A percentile compares a stretch with the other conserved stretches of the same genome.
Conservation (phyloP, 805 yeast genomes). For the Ogataea minuta region DNA sequence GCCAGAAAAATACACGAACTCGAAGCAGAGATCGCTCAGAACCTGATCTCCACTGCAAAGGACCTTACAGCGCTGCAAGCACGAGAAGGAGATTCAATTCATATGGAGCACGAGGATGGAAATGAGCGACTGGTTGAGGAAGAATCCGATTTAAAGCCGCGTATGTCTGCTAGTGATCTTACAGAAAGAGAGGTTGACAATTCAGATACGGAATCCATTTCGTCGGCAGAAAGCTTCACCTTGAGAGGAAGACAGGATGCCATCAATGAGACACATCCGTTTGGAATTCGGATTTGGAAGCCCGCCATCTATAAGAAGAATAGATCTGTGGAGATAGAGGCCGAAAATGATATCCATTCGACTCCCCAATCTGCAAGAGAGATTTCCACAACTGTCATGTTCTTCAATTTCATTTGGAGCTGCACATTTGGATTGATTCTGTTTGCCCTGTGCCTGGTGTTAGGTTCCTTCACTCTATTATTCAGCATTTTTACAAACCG, state of each 20-base stretch:
- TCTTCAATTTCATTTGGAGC: constrained; percentile 75
- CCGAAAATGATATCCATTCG: constrained; percentile 92
- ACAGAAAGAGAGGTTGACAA: constrained; percentile 26
- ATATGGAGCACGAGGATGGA: constrained; percentile 17
- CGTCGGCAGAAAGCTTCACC: constrained; percentile 79
- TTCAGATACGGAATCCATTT: constrained; percentile 36
- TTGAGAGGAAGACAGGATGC: constrained; percentile 93
- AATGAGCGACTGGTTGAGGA: constrained; percentile 16
- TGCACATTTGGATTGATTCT: constrained; percentile 67
- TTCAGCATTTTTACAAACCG: constrained; percentile 44
- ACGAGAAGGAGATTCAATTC: constrained; percentile 29
- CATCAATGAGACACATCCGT: constrained; percentile 94
- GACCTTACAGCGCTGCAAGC: constrained; percentile 28
- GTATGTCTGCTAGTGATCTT: constrained; percentile 14
- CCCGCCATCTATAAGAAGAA: constrained; percentile 93
- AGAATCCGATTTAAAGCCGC: constrained; percentile 10
- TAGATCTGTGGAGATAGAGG: constrained; percentile 86
- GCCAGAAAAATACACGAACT: constrained; percentile 23
- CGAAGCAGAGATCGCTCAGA: constrained; percentile 30
- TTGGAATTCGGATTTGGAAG: constrained; percentile 98
- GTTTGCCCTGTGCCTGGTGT: constrained; percentile 48
- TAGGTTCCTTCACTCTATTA: constrained; percentile 46
- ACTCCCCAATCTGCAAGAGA: constrained; percentile 47
- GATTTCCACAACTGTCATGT: constrained; percentile 58
- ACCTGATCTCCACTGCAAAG: constrained; percentile 23